A percentile compares a stretch with the other conserved stretches of the same genome.
phyloP scores from a whole-genome alignment of 2,329 filamentous ascomycete genomes.

The Verticillium tricorpus region DNA sequence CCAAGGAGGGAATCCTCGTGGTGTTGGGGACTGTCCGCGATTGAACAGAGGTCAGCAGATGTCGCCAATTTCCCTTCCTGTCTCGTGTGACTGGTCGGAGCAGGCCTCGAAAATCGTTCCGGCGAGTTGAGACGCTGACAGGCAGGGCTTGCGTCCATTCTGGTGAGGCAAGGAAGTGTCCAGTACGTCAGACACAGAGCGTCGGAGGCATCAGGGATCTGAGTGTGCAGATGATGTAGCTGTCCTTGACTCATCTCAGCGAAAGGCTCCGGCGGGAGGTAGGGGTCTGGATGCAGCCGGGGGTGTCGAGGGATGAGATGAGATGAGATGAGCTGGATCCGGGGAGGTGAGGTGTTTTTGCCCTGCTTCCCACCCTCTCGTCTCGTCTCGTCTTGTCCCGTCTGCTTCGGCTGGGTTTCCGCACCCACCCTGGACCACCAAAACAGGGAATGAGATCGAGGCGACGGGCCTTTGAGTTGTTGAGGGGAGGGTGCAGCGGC shows the following conservation, averaged over 20 bases:
- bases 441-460: not conserved
- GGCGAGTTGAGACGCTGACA: not conserved
- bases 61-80: not conserved
- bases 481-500: not conserved
- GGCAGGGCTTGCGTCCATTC: not conserved
- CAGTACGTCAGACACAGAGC: not conserved
- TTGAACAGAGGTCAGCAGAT: not conserved
- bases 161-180: not conserved
- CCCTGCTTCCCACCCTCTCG: not conserved
- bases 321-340: not conserved
- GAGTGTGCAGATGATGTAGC: not conserved
- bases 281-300: not conserved
- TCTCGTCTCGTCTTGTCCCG: not conserved
- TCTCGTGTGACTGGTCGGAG: not conserved
- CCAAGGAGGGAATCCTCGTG: not conserved
- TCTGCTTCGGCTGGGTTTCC: not conserved
- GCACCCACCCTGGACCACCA: not conserved
- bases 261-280: not conserved
- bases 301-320: not conserved
- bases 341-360: not conserved
- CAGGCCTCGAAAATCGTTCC: not conserved
- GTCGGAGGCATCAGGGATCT: not conserved
- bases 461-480: not conserved
- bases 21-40: not conserved
- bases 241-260: not conserved